Evolutionary conservation across 2,329 filamentous ascomycete genomes (phyloP).

Genomic region (Neonectria magnoliae): DNA sequence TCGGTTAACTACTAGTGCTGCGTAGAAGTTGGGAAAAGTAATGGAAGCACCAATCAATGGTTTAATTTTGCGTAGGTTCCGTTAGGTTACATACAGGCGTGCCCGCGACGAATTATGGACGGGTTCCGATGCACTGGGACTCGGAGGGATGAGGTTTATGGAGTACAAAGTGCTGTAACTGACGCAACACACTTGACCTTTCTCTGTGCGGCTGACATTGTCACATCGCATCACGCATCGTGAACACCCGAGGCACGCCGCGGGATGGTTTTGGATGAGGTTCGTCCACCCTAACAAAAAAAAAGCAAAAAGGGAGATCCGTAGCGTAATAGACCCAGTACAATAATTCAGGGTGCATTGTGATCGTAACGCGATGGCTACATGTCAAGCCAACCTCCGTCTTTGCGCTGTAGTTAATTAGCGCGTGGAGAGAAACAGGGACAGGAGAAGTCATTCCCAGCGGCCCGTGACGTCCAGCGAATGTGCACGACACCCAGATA

Average conservation of each 20-base stretch:
- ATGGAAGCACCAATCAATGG: neutral
- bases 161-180: too few species aligned
- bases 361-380: too few species aligned
- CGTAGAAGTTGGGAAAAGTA: neutral
- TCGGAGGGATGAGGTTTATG: neutral
- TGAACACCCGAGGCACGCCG: neutral
- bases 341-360: too few species aligned
- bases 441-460: neutral
- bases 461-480: neutral
- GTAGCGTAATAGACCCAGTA: too few species aligned
- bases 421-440: neutral
- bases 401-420: neutral
- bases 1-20: neutral
- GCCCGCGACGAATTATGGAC: neutral
- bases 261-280: neutral
- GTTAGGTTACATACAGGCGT: neutral
- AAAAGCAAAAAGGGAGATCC: neutral
- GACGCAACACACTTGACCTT: too few species aligned
- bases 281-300: neutral
- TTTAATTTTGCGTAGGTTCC: neutral
- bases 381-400: too few species aligned
- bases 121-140: neutral
- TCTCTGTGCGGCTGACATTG: too few species aligned
- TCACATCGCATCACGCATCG: too few species aligned
- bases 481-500: neutral